Conservation (phyloP, 2,329 filamentous ascomycete species). For the Dothiorella sarmentorum region DNA sequence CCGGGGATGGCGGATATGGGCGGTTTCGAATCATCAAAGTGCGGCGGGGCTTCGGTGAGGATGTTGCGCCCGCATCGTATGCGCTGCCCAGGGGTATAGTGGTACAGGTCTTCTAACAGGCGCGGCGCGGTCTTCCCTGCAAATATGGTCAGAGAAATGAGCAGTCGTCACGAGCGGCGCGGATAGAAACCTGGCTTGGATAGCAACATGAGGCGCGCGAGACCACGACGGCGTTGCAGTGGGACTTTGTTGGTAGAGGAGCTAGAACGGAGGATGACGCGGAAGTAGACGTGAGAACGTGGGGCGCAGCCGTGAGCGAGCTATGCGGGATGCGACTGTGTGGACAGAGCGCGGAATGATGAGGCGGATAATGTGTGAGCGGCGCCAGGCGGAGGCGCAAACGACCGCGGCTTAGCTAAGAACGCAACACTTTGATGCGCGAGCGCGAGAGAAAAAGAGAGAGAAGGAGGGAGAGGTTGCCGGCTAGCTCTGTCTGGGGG, state of each 20-base stretch:
- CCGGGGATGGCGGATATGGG: slow-evolving; percentile 35
- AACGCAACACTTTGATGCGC: background rate
- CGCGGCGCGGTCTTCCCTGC: slow-evolving; percentile 50
- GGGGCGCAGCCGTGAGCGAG: background rate
- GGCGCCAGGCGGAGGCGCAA: background rate
- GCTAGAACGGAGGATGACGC: too few relatives aligned
- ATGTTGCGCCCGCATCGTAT: slow-evolving; percentile 49
- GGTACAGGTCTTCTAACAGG: slow-evolving; percentile 50
- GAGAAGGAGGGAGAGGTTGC: background rate
- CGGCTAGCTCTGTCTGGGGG: background rate
- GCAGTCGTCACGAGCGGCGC: background rate
- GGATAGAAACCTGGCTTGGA: slow-evolving; percentile 6
- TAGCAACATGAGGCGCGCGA: background rate
- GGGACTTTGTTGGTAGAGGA: background rate
- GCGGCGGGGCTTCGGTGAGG: slow-evolving; percentile 56
- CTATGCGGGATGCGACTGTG: background rate
- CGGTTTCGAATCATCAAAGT: slow-evolving; percentile 41
- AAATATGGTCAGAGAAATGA: background rate
- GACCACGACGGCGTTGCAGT: background rate
- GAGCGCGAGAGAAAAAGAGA: too few relatives aligned
- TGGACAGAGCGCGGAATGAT: background rate
- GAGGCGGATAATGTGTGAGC: slow-evolving; percentile 14
- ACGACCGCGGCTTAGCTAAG: background rate
- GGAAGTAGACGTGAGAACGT: background rate
- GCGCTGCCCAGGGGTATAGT: slow-evolving; percentile 50